Evolutionary conservation across 345 rosid genomes (phyloP), one percentile per base, ranked within the genome.

Genomic region (Lepidium sativum): DNA sequence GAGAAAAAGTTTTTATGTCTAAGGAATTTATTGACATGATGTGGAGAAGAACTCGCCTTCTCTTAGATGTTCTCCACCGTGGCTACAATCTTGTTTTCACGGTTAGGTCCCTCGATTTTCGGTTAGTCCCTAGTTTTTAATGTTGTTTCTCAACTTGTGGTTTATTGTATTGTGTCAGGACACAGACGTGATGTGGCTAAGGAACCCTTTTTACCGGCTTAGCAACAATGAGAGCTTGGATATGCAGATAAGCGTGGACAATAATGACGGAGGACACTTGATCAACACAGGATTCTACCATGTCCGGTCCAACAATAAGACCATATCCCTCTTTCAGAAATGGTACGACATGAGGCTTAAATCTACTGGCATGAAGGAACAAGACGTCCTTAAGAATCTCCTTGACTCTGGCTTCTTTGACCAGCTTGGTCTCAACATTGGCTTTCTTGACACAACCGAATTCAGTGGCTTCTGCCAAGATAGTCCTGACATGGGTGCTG

Each of bases 401-500:
- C 45, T 80, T 34, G 74, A 35, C 13, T 35, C 56, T 0, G 94
- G 91, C 17, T 31, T 58, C 25, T 72, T 75, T 4, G 12, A 16
- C 7, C 17, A 73, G n/a, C 65, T 92, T 12, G 80, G 79, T 0
- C 70, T 92, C 4, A 51, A 1, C 4, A 76, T 87, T 0, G 75
- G 75, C 61, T 80, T 80, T 67, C 66, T 92, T 60, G 77, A 75
- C 53, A 89, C 97, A 1, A 50, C 23, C 6, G 55, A 75, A 9
- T 89, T 92, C 62, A 89, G 97, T 9, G 96, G 98, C 16, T 92
- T 89, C 61, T 92, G 98, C 35, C 64, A 78, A 43, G 84, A 83
- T 16, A 89, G 91, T 61, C 21, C 6, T 10, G 80, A 92, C 54
- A 39, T 87, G 49, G 20, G 68, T 6, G 72, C 55, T 0, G 96